Percentiles rank a stretch among this genome's conserved stretches.
These are phyloP conservation scores for Agaricus bisporus DNA, from an alignment of 768 basidiomycete species.

Conservation along the genomic window DNA sequence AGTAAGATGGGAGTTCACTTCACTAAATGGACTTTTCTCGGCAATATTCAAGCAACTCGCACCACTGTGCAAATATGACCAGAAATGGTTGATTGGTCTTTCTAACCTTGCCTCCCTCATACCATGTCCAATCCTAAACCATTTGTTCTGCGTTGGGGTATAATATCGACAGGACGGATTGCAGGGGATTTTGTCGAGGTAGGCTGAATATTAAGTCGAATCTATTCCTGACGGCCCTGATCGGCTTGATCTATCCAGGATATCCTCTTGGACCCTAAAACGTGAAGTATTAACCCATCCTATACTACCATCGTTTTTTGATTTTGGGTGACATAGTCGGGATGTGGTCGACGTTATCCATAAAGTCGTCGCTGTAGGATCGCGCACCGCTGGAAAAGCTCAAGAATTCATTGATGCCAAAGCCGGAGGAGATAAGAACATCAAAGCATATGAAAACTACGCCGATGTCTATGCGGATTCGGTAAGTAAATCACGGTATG, in stretches of 20 bases:
- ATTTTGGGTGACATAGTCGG: constrained; percentile 36
- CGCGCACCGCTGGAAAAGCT: constrained; percentile 64
- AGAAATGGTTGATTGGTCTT: too few species aligned
- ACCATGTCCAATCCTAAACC: constrained; percentile 28
- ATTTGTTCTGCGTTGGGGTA: constrained; percentile 69
- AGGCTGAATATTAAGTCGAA: constrained; percentile 2
- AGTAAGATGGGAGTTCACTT: not conserved
- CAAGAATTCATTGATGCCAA: constrained; percentile 56
- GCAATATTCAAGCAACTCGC: too few species aligned
- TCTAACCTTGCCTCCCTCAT: not conserved
- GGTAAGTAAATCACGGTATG: constrained; percentile 27
- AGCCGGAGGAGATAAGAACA: constrained; percentile 41
- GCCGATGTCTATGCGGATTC: constrained; percentile 66
- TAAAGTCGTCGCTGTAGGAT: constrained; percentile 71
- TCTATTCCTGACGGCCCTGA: not conserved
- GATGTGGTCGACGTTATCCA: constrained; percentile 59
- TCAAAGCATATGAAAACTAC: constrained; percentile 71
- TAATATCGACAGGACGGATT: constrained; percentile 79
- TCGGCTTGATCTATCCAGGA: constrained; percentile 42
- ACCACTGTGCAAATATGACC: too few species aligned
- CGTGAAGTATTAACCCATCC: constrained; percentile 25
- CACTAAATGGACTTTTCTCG: too few species aligned
- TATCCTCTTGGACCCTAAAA: constrained; percentile 66
- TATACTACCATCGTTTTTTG: not conserved
- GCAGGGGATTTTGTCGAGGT: constrained; percentile 66